Evolutionary conservation across 2,329 filamentous ascomycete genomes (phyloP).

Genomic region (Aspergillus terreus): DNA sequence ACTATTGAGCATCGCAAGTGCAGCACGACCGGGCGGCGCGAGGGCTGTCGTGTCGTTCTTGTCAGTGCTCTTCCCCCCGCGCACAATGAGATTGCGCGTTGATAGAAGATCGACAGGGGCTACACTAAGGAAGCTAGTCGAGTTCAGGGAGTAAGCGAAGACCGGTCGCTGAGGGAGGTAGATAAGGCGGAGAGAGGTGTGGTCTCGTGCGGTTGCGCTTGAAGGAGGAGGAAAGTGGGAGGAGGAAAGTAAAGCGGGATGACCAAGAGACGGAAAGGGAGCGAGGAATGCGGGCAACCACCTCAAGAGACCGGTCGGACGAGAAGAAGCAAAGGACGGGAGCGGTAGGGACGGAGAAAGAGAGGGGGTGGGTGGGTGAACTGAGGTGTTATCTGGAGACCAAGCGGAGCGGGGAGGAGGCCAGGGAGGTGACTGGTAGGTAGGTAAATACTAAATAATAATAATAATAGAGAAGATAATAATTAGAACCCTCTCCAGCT

Average conservation of each 20-base stretch:
- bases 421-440: not conserved
- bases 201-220: not conserved
- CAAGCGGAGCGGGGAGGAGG: not conserved
- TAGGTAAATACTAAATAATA: not conserved
- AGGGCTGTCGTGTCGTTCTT: slow-evolving; percentile 8
- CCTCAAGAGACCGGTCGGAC: not conserved
- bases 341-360: not conserved
- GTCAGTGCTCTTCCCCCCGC: slow-evolving; percentile 11
- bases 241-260: not conserved
- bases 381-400: not conserved
- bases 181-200: not conserved
- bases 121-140: not conserved
- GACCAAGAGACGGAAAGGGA: not conserved
- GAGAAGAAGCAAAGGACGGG: not conserved
- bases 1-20: slow-evolving; percentile 32
- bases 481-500: too few relatives aligned
- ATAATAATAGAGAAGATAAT: not conserved
- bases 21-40: slow-evolving; percentile 10
- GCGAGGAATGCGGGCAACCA: not conserved
- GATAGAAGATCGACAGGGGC: slow-evolving; percentile 20
- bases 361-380: slow-evolving; percentile 1
- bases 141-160: not conserved
- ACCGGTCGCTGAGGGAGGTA: not conserved
- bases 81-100: slow-evolving; percentile 6
- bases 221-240: not conserved